Evolutionary conservation across 192 early-diverging fungal species (phyloP), one percentile per base, ranked within the genome.

Genomic region (Dissophora globulifera): DNA sequence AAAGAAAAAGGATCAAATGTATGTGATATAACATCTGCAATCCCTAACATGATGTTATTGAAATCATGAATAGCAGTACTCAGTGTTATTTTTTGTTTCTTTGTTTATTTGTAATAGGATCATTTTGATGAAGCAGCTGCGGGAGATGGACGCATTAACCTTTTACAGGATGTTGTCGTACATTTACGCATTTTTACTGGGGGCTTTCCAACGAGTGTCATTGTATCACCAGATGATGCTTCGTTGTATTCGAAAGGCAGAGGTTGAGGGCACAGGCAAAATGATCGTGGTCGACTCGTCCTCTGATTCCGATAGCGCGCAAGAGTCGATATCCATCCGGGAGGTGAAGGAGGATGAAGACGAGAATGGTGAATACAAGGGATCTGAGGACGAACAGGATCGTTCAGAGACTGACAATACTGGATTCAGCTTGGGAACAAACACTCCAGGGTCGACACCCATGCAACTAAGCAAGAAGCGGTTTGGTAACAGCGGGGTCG

Each of bases 101-200:
- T 38, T 38, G 35, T 9, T 38, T 38, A 13, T 13, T 38, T 38
- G 35, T 15, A 25, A 23, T 75, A 84, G 85, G 56, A 51, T 79
- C 17, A 86, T 86, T 1, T 80, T 95, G 7, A 87, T 92, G 0
- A 89, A 86, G 25, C 86, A 89, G 50, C 67, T 95, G 7, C 86
- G 88, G 50, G 65, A 80, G 16, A 94, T 97, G 93, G 90, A 91
- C 2, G 92, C 96, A 69, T 89, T 93, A 45, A 82, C 92, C 20
- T 99, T 95, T 66, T 90, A 90, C 57, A 84, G 90, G 23, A 84
- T 94, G 76, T 69, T 97, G 2, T 63, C 91, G 8, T 87, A 85
- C 45, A 88, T 97, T 53, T 94, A 93, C 60, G 83, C 89, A 5
- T 82, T 91, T 16, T 75, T 96, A 26, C 72, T 97, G 0, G 86